Conservation (phyloP, 1,284 basidiomycete genomes). For the Tilletia indica region DNA sequence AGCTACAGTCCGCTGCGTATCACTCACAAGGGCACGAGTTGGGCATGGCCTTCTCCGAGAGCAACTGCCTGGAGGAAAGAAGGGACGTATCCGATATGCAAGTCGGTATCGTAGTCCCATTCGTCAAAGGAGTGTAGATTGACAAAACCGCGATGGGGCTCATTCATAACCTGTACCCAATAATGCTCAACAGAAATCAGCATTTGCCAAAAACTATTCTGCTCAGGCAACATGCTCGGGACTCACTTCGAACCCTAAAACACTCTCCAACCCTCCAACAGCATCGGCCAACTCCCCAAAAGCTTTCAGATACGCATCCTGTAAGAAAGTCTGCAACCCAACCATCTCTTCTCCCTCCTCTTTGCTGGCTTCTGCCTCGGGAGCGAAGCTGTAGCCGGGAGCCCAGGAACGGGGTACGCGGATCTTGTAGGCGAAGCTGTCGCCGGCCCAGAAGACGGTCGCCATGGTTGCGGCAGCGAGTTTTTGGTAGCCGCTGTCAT, state of each 20-base stretch:
- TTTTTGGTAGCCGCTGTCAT: conserved; percentile 54
- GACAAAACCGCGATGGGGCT: conserved; percentile 91
- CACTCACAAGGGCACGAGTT: conserved; percentile 61
- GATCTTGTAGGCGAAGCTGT: conserved; percentile 74
- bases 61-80: conserved; percentile 50
- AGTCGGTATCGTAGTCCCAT: conserved; percentile 87
- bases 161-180: conserved; percentile 68
- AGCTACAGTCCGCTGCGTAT: background rate
- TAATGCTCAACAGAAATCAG: background rate
- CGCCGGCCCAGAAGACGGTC: conserved; percentile 54
- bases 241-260: conserved; percentile 76
- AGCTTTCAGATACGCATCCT: conserved; percentile 76
- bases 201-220: background rate
- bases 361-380: conserved; percentile 5
- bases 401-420: conserved; percentile 21
- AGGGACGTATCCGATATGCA: conserved; percentile 75
- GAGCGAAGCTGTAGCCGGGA: background rate
- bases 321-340: conserved; percentile 75
- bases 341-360: conserved; percentile 35
- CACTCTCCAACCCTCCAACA: conserved; percentile 72
- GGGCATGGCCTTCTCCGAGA: conserved; percentile 39
- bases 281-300: conserved; percentile 70
- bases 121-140: conserved; percentile 75
- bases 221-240: background rate
- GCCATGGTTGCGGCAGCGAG: conserved; percentile 57